These are phyloP conservation scores for Glonium stellatum DNA, from an alignment of 495 filamentous ascomycete genomes.

Conservation along the genomic window DNA sequence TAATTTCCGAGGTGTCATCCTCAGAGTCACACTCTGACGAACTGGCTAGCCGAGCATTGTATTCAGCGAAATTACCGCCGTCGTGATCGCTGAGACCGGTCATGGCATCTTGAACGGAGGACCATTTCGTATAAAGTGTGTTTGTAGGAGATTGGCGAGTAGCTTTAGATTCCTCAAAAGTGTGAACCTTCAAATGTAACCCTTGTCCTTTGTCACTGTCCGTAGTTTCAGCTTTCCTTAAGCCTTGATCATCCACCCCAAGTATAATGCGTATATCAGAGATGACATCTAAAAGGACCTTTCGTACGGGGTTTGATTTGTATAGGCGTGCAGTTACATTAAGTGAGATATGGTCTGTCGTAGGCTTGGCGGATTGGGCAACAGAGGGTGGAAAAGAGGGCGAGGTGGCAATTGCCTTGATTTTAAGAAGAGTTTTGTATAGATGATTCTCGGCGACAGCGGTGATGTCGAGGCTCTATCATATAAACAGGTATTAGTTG, in stretches of 20 bases:
- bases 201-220: neutral
- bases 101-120: no score
- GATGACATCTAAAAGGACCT: constrained; percentile 56
- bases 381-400: constrained; percentile 41
- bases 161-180: constrained; percentile 9
- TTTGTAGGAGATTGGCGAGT: no score
- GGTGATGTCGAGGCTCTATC: constrained; percentile 53
- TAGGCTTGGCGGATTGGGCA: constrained; percentile 33
- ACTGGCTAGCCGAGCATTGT: constrained; percentile 49
- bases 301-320: constrained; percentile 67
- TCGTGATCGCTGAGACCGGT: neutral
- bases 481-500: constrained; percentile 27
- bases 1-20: constrained; percentile 24
- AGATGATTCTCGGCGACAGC: constrained; percentile 62
- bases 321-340: constrained; percentile 80
- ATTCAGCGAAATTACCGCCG: constrained; percentile 37
- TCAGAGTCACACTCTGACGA: constrained; percentile 35
- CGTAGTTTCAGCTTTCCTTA: neutral
- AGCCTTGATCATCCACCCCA: constrained; percentile 46
- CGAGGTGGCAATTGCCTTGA: constrained; percentile 59
- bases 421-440: constrained; percentile 64
- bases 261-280: constrained; percentile 55
- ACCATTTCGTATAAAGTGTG: no score
- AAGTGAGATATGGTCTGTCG: constrained; percentile 42
- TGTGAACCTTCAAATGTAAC: neutral